Base-by-base conservation (phyloP, 495 filamentous ascomycete species). In the Polyplosphaeria fusca region DNA sequence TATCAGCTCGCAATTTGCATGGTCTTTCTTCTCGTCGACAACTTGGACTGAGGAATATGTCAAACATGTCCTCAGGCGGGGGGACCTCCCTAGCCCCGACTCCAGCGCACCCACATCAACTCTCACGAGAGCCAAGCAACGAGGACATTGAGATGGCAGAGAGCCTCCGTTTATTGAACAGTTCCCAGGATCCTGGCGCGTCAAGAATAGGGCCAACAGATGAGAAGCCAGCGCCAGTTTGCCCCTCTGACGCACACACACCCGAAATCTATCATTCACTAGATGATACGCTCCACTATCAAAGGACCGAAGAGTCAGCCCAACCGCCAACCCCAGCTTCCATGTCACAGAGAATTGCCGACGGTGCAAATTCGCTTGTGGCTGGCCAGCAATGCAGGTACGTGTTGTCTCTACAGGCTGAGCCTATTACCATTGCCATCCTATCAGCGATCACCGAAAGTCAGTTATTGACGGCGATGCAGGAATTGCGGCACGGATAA, bases 401-500 rank as follows among this genome's bases (percentile, higher is more conserved):
- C 30, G 60, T 35, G 30, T 35, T 35, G 7, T 35, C 30, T 28
- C 12, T 48, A 19, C 12, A 9, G 18, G 25, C 25, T 45, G n/a
- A 23, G 2, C 35, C n/a, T 18, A 12, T 20, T 9, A n/a, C 12
- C 23, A 18, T 26, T 26, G 35, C n/a, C 30, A 35, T 35, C 30
- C 9, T 35, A 7, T 7, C 30, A 5, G 46, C 23, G 35, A 22
- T 19, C 5, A 14, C 24, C 45, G 23, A n/a, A n/a, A n/a, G 12
- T 26, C 2, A 4, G 2, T 9, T 50, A 30, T 30, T 50, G 25
- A 50, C 30, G 4, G 9, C 13, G 4, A 2, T 14, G 23, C 14
- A 98, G 93, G 70, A 99, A 99, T 73, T 99, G 93, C 68, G 84
- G 84, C 41, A 99, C 93, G 4, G 94, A 89, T 32, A 85, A 82